phyloP scores from a whole-genome alignment of 73 alveolate genomes.

The Strombidium stylifer region DNA sequence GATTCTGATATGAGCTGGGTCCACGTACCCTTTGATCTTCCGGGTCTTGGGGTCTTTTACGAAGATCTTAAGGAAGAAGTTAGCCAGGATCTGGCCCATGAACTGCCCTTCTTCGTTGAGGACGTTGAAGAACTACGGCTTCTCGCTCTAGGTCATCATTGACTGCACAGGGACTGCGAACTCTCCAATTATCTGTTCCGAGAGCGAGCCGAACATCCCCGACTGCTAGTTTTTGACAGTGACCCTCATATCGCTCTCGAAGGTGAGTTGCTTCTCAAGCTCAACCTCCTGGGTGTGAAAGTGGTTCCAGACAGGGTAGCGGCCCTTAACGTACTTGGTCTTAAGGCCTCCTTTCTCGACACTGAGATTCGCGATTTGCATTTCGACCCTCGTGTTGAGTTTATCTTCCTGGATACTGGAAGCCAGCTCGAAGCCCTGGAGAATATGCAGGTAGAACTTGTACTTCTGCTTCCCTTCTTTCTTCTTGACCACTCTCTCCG shows the following conservation, averaged over 20 bases:
- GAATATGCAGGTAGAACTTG: conserved; percentile 35
- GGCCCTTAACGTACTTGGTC: conserved; percentile 9
- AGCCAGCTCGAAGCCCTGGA: conserved; percentile 64
- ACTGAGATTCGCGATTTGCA: conserved; percentile 45
- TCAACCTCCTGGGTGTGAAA: conserved; percentile 2
- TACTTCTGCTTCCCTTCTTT: conserved; percentile 30
- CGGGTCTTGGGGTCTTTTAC: no score
- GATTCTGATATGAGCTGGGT: not conserved
- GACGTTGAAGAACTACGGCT: conserved; percentile 49
- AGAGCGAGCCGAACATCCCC: not conserved
- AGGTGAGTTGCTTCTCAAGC: conserved; percentile 32
- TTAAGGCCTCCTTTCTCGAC: conserved; percentile 13
- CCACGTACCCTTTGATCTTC: no score
- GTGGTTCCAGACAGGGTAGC: conserved; percentile 49
- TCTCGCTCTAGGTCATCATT: conserved; percentile 1
- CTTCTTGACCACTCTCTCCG: no score
- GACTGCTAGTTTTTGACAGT: conserved; percentile 11
- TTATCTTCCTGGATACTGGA: conserved; percentile 42
- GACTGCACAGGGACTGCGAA: conserved; percentile 43
- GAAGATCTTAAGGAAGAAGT: conserved; percentile 38
- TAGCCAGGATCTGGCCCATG: conserved; percentile 45
- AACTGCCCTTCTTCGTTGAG: conserved; percentile 22
- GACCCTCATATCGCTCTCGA: conserved; percentile 51
- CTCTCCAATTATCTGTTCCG: conserved; percentile 19
- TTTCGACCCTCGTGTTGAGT: conserved; percentile 33